phyloP scores from a whole-genome alignment of 805 yeast species.

The Candida berthetii region DNA sequence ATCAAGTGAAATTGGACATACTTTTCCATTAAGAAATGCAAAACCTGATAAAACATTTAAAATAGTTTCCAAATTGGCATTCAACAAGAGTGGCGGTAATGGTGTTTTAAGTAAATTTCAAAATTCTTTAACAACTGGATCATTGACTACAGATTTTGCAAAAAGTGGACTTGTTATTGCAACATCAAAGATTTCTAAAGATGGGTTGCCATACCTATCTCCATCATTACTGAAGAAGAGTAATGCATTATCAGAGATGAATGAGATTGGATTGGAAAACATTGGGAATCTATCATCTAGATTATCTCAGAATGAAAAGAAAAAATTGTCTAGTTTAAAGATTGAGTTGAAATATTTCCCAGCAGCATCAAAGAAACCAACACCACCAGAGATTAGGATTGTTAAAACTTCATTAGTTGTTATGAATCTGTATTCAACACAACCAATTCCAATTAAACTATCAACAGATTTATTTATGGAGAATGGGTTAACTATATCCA shows the following conservation, averaged over 20 bases:
- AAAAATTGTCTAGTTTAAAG: slow-evolving; percentile 18
- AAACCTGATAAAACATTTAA: slow-evolving; percentile 10
- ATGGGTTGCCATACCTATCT: slow-evolving; percentile 29
- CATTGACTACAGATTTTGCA: slow-evolving; percentile 1
- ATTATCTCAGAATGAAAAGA: slow-evolving; percentile 22
- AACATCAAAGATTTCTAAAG: slow-evolving; percentile 23
- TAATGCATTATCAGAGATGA: slow-evolving; percentile 25
- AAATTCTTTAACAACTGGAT: too few relatives aligned
- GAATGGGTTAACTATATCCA: slow-evolving; percentile 6
- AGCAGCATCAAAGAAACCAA: slow-evolving; percentile 22
- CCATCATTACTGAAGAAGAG: slow-evolving; percentile 30
- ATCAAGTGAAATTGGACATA: background rate
- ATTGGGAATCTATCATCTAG: slow-evolving; percentile 21
- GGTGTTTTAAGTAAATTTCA: slow-evolving; percentile 2
- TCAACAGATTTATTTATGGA: slow-evolving; percentile 24
- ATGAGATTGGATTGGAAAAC: slow-evolving; percentile 27
- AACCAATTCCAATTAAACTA: slow-evolving; percentile 35
- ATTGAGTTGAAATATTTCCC: slow-evolving; percentile 18
- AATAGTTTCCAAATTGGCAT: slow-evolving; percentile 7
- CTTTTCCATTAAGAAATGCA: slow-evolving; percentile 17
- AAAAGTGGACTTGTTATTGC: slow-evolving; percentile 25
- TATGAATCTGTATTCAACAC: slow-evolving; percentile 26
- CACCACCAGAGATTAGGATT: slow-evolving; percentile 21
- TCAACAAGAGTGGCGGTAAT: background rate
- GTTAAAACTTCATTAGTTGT: slow-evolving; percentile 24